These are phyloP conservation scores for Backusella parvicylindrica DNA, from an alignment of 192 early-diverging fungal genomes.

Conservation along the genomic window DNA sequence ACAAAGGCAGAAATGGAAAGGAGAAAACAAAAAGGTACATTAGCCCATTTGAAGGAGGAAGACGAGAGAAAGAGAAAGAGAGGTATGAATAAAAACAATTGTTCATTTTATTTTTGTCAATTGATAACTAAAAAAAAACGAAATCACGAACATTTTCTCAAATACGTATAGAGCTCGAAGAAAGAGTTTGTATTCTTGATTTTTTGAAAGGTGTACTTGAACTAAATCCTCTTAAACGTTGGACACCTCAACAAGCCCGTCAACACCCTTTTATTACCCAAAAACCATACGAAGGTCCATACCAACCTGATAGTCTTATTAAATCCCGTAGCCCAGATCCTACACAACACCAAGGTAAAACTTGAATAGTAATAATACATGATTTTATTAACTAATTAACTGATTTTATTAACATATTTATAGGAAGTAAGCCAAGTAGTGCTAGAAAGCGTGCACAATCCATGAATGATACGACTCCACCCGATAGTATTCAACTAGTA, in stretches of 20 bases:
- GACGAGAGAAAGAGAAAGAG: neutral
- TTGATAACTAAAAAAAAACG: neutral
- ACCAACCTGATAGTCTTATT: conserved; percentile 41
- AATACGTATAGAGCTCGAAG: conserved; percentile 56
- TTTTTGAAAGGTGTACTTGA: conserved; percentile 87
- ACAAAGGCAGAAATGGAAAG: neutral
- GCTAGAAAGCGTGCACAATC: neutral
- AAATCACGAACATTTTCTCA: neutral
- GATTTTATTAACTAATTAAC: neutral
- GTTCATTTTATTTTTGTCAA: neutral
- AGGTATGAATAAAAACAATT: neutral
- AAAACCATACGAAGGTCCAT: conserved; percentile 69
- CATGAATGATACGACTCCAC: conserved; percentile 6
- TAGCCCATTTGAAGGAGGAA: neutral
- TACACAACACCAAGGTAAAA: neutral
- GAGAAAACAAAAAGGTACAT: neutral
- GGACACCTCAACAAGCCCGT: conserved; percentile 94
- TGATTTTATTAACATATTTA: neutral
- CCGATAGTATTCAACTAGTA: conserved; percentile 1
- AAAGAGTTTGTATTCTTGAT: conserved; percentile 77
- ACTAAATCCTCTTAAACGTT: conserved; percentile 88
- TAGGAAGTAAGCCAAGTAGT: neutral
- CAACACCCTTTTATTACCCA: conserved; percentile 96
- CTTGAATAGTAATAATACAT: neutral
- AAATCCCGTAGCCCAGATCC: neutral